phyloP scores from a whole-genome alignment of 139 green algal species.

The Desmodesmus armatus region DNA sequence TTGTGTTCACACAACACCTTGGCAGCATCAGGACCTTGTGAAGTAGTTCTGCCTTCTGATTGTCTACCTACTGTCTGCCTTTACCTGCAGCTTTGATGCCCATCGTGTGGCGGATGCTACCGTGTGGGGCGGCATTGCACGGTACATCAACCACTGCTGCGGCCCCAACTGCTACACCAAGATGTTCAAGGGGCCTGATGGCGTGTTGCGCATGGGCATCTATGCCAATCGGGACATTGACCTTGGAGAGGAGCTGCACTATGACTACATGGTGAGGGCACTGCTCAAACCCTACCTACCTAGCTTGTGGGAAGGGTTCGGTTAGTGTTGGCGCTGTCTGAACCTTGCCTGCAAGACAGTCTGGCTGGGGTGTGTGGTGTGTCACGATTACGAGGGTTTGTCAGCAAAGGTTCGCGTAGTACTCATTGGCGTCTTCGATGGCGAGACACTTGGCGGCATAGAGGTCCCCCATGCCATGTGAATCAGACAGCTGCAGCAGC shows the following conservation, averaged over 20 bases:
- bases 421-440: not conserved
- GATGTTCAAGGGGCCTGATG: constrained; percentile 67
- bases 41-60: not conserved
- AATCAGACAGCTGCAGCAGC: no score
- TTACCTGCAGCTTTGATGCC: constrained; percentile 15
- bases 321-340: not conserved
- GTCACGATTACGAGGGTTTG: not conserved
- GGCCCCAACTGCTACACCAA: constrained; percentile 91
- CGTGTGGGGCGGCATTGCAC: constrained; percentile 50
- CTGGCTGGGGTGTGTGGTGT: not conserved
- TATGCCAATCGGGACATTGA: constrained; percentile 78
- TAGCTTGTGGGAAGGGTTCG: not conserved
- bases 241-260: constrained; percentile 83
- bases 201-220: constrained; percentile 82
- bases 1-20: not conserved
- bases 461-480: no score
- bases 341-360: not conserved
- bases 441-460: no score
- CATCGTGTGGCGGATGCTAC: constrained; percentile 80
- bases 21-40: not conserved
- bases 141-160: constrained; percentile 95
- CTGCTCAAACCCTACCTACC: not conserved
- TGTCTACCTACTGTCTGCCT: not conserved
- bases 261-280: constrained; percentile 87
- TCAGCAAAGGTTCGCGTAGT: not conserved